These are phyloP conservation scores for Acacia confusa DNA, from an alignment of 306 rosid species.

Conservation along the genomic window DNA sequence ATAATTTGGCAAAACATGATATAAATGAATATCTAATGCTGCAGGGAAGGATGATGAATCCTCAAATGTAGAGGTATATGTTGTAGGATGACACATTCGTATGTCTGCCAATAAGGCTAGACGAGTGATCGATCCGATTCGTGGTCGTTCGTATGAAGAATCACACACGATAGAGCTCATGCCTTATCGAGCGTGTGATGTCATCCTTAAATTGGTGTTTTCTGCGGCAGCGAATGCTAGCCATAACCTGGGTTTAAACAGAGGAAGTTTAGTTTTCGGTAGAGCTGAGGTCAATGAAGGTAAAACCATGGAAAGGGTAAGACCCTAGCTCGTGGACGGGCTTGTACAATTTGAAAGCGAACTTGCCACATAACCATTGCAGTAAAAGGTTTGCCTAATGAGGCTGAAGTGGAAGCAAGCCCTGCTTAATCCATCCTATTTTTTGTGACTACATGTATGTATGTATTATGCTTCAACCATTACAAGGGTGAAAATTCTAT, in stretches of 20 bases:
- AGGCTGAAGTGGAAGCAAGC: slow-evolving; percentile 33
- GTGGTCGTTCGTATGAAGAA: not conserved
- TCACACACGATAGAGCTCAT: not conserved
- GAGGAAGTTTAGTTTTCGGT: slow-evolving; percentile 48
- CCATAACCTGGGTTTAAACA: slow-evolving; percentile 51
- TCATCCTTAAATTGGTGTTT: slow-evolving; percentile 48
- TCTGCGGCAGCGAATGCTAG: slow-evolving; percentile 57
- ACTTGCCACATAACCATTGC: slow-evolving; percentile 49
- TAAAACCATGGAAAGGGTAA: slow-evolving; percentile 40
- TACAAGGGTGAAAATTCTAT: slow-evolving; percentile 22
- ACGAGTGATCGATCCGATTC: slow-evolving; percentile 28
- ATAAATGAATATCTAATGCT: slow-evolving; percentile 25
- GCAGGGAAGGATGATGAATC: slow-evolving; percentile 45
- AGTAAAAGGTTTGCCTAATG: slow-evolving; percentile 43
- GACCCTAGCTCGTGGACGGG: slow-evolving; percentile 48
- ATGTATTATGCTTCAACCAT: slow-evolving; percentile 11
- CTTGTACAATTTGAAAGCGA: slow-evolving; percentile 38
- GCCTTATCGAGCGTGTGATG: slow-evolving; percentile 9
- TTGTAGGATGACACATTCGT: slow-evolving; percentile 42
- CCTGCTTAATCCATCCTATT: slow-evolving; percentile 32
- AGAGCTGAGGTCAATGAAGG: slow-evolving; percentile 56
- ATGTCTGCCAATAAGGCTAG: slow-evolving; percentile 54
- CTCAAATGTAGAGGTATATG: slow-evolving; percentile 40
- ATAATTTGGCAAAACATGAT: slow-evolving; percentile 7
- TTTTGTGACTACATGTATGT: not conserved